Evolutionary conservation across 2,329 filamentous ascomycete genomes (phyloP), one percentile per base, ranked within the genome.

Genomic region (Kalmusia sp.): DNA sequence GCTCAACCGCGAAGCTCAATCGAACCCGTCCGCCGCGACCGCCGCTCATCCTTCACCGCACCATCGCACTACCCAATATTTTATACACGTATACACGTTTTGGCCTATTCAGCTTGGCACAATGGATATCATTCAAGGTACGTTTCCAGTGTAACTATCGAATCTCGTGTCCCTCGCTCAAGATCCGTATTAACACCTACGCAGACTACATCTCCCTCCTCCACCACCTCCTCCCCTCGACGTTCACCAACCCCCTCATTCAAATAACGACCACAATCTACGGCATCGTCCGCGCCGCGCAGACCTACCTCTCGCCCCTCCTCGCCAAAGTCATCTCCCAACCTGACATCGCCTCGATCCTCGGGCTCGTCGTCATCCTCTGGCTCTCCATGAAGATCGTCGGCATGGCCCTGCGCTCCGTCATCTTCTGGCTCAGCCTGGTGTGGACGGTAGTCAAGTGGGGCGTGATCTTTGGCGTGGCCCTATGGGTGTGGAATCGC

Each of bases 371-470:
- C 38, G 62, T 87, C 25, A 76, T 87, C 50, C 73, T 93, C 46
- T 79, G 92, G 68, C 71, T 93, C 51, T 82, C 80, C 11, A 75
- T 88, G 54, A 84, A 85, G 59, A 79, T 95, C 35, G 76, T 88
- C 59, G 83, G 87, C 70, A 88, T 89, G 77, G 78, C 92, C 15
- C 86, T 87, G 56, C 84, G 91, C 55, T 77, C 91, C 17, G 80
- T 96, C 52, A 78, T 92, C 68, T 96, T 87, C 78, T 92, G 91
- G 86, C 84, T 92, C 47, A 79, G 83, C n/a, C 69, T 96, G 50
- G 80, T 81, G 9, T 72, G 91, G 58, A 77, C 83, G 21, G 61
- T 92, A 35, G 71, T 84, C 1, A 85, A 92, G 58, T 95, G 87
- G 85, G 82, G 82, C 1, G 71, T 77, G 2, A 61, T 93, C 2